These are phyloP conservation scores for Chytriomyces sp. DNA, from an alignment of 192 early-diverging fungal species.

Conservation along the genomic window DNA sequence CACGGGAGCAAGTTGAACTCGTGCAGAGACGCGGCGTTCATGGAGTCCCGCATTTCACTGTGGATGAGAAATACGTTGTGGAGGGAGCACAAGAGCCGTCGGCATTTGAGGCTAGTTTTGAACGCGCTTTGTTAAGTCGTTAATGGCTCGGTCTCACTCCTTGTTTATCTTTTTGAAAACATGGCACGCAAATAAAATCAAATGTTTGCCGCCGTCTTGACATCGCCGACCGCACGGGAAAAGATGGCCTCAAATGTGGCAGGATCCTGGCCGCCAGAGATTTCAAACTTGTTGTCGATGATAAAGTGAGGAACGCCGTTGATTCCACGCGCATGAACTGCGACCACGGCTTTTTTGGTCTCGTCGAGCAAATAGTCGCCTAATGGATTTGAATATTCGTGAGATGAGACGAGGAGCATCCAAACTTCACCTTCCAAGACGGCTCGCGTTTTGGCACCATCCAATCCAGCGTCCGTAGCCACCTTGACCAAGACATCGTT, in stretches of 20 bases:
- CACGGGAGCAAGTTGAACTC: conserved; percentile 49
- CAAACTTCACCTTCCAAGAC: too few relatives aligned
- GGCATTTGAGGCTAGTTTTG: conserved; percentile 57
- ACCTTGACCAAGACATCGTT: conserved; percentile 55
- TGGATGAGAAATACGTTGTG: conserved; percentile 63
- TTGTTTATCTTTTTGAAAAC: not conserved
- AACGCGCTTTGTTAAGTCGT: not conserved
- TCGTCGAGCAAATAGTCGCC: conserved; percentile 57
- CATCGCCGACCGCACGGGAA: not conserved
- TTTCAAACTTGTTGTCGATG: conserved; percentile 57
- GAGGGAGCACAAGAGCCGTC: conserved; percentile 62
- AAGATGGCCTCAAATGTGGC: conserved; percentile 60
- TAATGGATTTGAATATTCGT: too few relatives aligned
- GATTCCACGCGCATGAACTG: conserved; percentile 49
- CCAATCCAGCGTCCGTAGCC: conserved; percentile 64
- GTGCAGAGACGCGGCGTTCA: conserved; percentile 50
- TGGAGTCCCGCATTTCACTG: conserved; percentile 74
- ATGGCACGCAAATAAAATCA: not conserved
- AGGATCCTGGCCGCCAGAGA: conserved; percentile 66
- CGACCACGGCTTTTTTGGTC: conserved; percentile 49
- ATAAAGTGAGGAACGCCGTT: conserved; percentile 74
- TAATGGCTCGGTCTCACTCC: too few relatives aligned
- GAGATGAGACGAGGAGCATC: too few relatives aligned
- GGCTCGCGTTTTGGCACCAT: conserved; percentile 43
- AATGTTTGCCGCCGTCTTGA: too few relatives aligned